Conservation (phyloP, 139 green algal species). For the Chlamydomonas sp. region DNA sequence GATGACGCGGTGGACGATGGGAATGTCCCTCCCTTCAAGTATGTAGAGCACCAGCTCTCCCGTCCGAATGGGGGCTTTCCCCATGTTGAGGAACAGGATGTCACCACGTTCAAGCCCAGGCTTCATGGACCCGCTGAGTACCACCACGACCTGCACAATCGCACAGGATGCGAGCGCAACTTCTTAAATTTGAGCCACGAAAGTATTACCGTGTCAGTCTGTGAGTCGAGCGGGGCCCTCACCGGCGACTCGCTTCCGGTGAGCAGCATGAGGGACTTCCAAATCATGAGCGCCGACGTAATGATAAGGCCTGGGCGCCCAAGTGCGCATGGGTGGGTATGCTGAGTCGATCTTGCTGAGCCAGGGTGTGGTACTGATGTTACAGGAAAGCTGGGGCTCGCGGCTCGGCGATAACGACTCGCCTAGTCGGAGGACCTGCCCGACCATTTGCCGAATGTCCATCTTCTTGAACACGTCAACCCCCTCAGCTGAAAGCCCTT, state of each 20-base stretch:
- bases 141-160: conserved; percentile 90
- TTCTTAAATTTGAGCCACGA: no score
- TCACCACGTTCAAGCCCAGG: conserved; percentile 95
- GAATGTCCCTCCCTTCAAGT: conserved; percentile 92
- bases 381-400: no score
- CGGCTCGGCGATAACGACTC: neutral
- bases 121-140: conserved; percentile 98
- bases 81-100: conserved; percentile 97
- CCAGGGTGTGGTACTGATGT: no score
- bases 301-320: conserved; percentile 88
- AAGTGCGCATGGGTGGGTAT: no score
- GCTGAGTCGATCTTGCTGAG: no score
- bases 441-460: conserved; percentile 40
- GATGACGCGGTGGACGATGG: conserved; percentile 96
- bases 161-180: neutral
- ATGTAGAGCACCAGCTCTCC: conserved; percentile 96
- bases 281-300: conserved; percentile 97
- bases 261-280: conserved; percentile 95
- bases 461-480: conserved; percentile 39
- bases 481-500: conserved; percentile 28
- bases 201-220: no score
- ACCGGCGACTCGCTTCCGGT: conserved; percentile 96
- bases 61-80: conserved; percentile 64
- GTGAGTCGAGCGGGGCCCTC: neutral
- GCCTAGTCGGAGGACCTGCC: conserved; percentile 50